phyloP scores from a whole-genome alignment of 192 early-diverging fungal species.

The Geosiphon pyriformis region DNA sequence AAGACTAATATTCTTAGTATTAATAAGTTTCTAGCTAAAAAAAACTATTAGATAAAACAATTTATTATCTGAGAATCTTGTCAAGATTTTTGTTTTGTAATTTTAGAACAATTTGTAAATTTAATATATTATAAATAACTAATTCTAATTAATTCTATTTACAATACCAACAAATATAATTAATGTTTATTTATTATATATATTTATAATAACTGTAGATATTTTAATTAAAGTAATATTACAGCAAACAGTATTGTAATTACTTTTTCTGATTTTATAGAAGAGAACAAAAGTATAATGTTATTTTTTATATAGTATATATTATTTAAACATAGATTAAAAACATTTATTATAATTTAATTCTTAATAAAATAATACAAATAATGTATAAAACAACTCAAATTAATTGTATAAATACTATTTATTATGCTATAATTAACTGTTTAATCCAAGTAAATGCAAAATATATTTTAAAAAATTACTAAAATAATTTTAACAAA shows the following conservation, averaged over 20 bases:
- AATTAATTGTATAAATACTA: neutral
- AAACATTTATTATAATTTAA: slow-evolving; percentile 5
- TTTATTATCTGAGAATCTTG: neutral
- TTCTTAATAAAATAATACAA: neutral
- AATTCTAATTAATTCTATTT: neutral
- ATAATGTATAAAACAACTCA: neutral
- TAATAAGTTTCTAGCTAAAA: neutral
- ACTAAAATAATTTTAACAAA: neutral
- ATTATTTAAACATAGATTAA: slow-evolving; percentile 16
- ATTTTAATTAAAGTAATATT: slow-evolving; percentile 4
- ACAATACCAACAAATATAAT: neutral
- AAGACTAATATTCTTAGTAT: neutral
- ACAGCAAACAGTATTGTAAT: slow-evolving; percentile 3
- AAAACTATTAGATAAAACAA: slow-evolving; percentile 5
- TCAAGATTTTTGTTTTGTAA: slow-evolving; percentile 20
- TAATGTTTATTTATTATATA: neutral
- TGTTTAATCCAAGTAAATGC: neutral
- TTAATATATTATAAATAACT: neutral
- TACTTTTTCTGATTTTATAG: neutral
- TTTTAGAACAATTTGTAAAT: neutral
- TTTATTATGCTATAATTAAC: slow-evolving; percentile 3
- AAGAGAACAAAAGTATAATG: slow-evolving; percentile 10
- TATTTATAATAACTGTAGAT: neutral
- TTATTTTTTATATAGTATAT: slow-evolving; percentile 21
- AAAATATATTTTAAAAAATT: slow-evolving; percentile 8